Percentiles rank a stretch among this genome's conserved stretches.
These are phyloP conservation scores for Yamadazyma atmosphaerica DNA, from an alignment of 1,139 yeast species.

Conservation along the genomic window DNA sequence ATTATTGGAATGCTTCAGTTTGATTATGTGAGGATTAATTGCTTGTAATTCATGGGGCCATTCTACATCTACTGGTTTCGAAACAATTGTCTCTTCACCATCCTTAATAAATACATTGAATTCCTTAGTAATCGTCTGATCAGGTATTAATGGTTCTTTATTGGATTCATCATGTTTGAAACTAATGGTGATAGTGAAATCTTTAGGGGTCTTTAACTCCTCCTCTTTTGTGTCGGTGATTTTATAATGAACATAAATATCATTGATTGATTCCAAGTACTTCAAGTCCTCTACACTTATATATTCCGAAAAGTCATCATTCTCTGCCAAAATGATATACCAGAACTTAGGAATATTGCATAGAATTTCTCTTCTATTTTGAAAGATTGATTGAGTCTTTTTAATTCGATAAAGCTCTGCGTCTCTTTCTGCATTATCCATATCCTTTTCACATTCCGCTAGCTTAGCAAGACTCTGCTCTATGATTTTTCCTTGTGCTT, in stretches of 20 bases:
- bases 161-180: slow-evolving; percentile 38
- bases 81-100: slow-evolving; percentile 53
- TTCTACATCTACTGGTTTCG: slow-evolving; percentile 48
- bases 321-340: slow-evolving; percentile 75
- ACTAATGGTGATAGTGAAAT: slow-evolving; percentile 56
- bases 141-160: slow-evolving; percentile 30
- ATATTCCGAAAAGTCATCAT: slow-evolving; percentile 73
- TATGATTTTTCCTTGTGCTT: slow-evolving; percentile 8
- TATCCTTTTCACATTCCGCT: slow-evolving; percentile 56
- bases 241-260: slow-evolving; percentile 55
- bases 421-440: slow-evolving; percentile 57
- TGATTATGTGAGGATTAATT: slow-evolving; percentile 53
- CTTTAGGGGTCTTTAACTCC: slow-evolving; percentile 35
- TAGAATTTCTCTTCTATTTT: slow-evolving; percentile 47
- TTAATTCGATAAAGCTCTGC: slow-evolving; percentile 51
- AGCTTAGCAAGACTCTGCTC: slow-evolving; percentile 24
- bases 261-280: slow-evolving; percentile 59
- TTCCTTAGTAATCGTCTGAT: slow-evolving; percentile 54
- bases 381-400: slow-evolving; percentile 51
- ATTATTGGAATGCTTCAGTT: slow-evolving; percentile 19
- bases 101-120: slow-evolving; percentile 47
- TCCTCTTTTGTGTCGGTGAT: slow-evolving; percentile 33
- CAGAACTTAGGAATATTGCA: slow-evolving; percentile 63
- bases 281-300: slow-evolving; percentile 67
- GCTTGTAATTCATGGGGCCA: slow-evolving; percentile 62